A percentile compares a stretch with the other conserved stretches of the same genome.
Conservation (phyloP, 1,139 yeast genomes). For the Taphrina betulina region DNA sequence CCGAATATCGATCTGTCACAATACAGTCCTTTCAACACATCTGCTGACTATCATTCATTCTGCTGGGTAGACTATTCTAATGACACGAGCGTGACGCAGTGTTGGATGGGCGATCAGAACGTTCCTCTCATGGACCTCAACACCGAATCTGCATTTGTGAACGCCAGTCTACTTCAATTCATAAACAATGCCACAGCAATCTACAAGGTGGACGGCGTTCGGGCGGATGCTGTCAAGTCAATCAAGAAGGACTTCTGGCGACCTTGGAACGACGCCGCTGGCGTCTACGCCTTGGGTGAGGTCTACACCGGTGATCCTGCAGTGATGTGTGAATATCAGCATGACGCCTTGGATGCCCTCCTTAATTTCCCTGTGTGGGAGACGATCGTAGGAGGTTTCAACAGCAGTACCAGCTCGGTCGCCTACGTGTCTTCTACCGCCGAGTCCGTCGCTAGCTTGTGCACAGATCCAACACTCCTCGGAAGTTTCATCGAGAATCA, state of each 20-base stretch:
- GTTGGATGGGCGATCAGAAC: constrained; percentile 28
- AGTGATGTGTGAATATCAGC: constrained; percentile 21
- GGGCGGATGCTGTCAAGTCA: constrained; percentile 32
- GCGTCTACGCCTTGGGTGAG: constrained; percentile 32
- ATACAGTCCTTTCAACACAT: constrained; percentile 14
- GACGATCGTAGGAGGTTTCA: constrained; percentile 4
- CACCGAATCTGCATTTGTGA: constrained; percentile 1
- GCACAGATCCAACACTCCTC: constrained; percentile 9
- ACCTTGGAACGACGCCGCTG: constrained; percentile 10
- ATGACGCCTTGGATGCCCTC: constrained; percentile 14
- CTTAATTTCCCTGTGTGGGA: constrained; percentile 30
- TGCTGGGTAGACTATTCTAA: constrained; percentile 26
- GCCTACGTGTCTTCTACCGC: background rate
- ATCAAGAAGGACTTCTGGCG: constrained; percentile 19
- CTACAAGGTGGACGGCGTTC: constrained; percentile 32
- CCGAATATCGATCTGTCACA: constrained; percentile 4
- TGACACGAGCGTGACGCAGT: constrained; percentile 18
- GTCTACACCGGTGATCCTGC: constrained; percentile 21
- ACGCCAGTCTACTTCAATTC: background rate
- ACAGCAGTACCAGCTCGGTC: constrained; percentile 4
- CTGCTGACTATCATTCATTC: constrained; percentile 9
- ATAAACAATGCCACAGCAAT: background rate
- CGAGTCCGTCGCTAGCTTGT: background rate
- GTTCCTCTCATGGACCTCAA: constrained; percentile 28
- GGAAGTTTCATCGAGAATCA: constrained; percentile 32